Evolutionary conservation across 139 green algal genomes (phyloP), one percentile per base, ranked within the genome.

Genomic region (Auxenochlorella pyrenoidosa): DNA sequence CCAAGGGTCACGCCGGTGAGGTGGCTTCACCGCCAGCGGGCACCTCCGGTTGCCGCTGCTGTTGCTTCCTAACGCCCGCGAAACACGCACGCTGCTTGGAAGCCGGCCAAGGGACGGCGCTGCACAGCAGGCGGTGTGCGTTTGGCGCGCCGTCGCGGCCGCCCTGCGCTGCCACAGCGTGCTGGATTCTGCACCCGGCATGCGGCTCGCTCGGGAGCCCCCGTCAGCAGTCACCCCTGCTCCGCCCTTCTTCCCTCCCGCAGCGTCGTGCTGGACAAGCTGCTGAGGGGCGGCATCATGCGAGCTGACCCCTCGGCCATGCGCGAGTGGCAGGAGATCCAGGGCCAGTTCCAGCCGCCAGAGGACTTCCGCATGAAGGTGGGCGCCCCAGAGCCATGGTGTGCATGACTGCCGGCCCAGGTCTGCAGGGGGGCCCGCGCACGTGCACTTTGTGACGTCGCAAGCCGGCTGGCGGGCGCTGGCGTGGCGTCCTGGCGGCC

Each of bases 271-370:
- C 79, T 91, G 60, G 84, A 89, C 77, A 87, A 84, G 84, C 58
- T 90, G 75, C 73, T 92, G 38, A 30, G 82, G 38, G 89, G 86
- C 36, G 75, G 75, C 43, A 92, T 92, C 22, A 59, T 90, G 78
- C 68, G 80, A 18, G 72, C 36, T 3, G 86, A 92, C 72, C 80
- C 86, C 19, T 34, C n/a, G 26, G 89, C 81, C n/a, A 80, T 73
- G 44, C 16, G 41, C 38, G 85, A 92, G 84, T 88, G 78, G 85
- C 47, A 88, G 58, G 78, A 66, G n/a, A 90, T 92, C 63, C 75
- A 92, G 79, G 12, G 41, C 54, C 43, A 87, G 36, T 83, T 77
- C 75, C 54, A 40, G 43, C 85, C 85, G 73, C 88, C 88, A 0
- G 77, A 70, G 51, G 72, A 73, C 83, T 87, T 87, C 83, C 71